Conservation (phyloP, 352 stramenopile species). For the Blastocystis sp. region DNA sequence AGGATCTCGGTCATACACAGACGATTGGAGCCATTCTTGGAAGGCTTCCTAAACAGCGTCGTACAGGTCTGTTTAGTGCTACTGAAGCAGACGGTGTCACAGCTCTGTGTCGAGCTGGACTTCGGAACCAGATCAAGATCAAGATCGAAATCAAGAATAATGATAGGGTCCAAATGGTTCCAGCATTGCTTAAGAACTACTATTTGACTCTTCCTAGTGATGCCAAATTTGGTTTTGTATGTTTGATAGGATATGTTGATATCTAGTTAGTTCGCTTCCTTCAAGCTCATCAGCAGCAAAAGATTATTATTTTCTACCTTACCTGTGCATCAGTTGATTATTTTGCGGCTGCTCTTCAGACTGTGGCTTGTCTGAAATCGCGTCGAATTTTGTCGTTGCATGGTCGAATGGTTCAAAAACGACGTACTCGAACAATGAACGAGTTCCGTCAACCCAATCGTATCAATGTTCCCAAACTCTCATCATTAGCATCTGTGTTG, state of each 20-base stretch:
- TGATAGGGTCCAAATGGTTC: slow-evolving; percentile 69
- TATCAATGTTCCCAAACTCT: neutral
- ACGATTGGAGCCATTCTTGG: slow-evolving; percentile 76
- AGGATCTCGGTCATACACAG: slow-evolving; percentile 62
- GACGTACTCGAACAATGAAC: slow-evolving; percentile 69
- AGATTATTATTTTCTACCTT: slow-evolving; percentile 96
- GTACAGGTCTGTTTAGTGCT: slow-evolving; percentile 83
- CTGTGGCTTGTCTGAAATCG: slow-evolving; percentile 69
- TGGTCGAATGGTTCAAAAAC: slow-evolving; percentile 74
- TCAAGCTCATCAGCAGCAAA: slow-evolving; percentile 67
- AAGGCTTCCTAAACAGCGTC: slow-evolving; percentile 88
- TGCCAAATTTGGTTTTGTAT: slow-evolving; percentile 75
- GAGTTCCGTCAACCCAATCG: slow-evolving; percentile 47
- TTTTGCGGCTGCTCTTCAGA: slow-evolving; percentile 81
- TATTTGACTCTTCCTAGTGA: slow-evolving; percentile 85
- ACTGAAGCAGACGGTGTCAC: slow-evolving; percentile 82
- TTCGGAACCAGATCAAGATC: slow-evolving; percentile 94
- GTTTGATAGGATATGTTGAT: neutral
- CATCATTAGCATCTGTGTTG: slow-evolving; percentile 72
- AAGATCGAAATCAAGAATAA: slow-evolving; percentile 82
- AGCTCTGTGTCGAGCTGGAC: slow-evolving; percentile 83
- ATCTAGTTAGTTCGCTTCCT: slow-evolving; percentile 49
- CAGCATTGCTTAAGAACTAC: slow-evolving; percentile 81
- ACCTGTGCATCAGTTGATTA: slow-evolving; percentile 98
- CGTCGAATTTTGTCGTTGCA: slow-evolving; percentile 70